Evolutionary conservation across 2,329 filamentous ascomycete species (phyloP).

Genomic region (Penicillium sp.): DNA sequence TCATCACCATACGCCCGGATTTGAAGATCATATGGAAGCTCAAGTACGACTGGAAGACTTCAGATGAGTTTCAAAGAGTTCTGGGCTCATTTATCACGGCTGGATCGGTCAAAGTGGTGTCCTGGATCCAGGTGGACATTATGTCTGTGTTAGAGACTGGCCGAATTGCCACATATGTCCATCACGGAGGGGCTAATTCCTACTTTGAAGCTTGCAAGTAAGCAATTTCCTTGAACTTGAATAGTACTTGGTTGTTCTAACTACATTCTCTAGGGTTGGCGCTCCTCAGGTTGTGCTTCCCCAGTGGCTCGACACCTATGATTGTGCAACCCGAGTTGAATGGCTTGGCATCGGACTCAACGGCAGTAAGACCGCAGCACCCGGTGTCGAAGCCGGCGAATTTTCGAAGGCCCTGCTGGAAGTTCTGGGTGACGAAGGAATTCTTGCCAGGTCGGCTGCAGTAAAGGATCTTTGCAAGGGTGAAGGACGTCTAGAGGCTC

Average conservation of each 20-base stretch:
- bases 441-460: constrained; percentile 14
- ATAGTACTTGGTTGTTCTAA: neutral
- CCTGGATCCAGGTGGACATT: constrained; percentile 29
- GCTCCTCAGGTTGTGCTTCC: constrained; percentile 54
- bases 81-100: constrained; percentile 16
- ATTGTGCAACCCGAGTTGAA: constrained; percentile 51
- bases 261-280: constrained; percentile 40
- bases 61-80: constrained; percentile 14
- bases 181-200: constrained; percentile 55
- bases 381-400: constrained; percentile 25
- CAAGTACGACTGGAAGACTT: constrained; percentile 26
- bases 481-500: constrained; percentile 26
- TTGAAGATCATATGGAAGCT: constrained; percentile 49
- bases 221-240: constrained; percentile 16
- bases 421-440: constrained; percentile 18
- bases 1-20: constrained; percentile 44
- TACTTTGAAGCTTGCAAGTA: constrained; percentile 53
- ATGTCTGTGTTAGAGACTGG: constrained; percentile 41
- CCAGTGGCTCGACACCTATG: constrained; percentile 53
- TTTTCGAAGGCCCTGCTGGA: constrained; percentile 23
- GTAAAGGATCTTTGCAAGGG: constrained; percentile 22
- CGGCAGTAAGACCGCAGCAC: constrained; percentile 42
- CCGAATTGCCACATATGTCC: constrained; percentile 46
- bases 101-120: constrained; percentile 18
- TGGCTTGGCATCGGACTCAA: constrained; percentile 50